Evolutionary conservation across 768 basidiomycete species (phyloP), one percentile per base, ranked within the genome.

Genomic region (Phlebiopsis gigantea): DNA sequence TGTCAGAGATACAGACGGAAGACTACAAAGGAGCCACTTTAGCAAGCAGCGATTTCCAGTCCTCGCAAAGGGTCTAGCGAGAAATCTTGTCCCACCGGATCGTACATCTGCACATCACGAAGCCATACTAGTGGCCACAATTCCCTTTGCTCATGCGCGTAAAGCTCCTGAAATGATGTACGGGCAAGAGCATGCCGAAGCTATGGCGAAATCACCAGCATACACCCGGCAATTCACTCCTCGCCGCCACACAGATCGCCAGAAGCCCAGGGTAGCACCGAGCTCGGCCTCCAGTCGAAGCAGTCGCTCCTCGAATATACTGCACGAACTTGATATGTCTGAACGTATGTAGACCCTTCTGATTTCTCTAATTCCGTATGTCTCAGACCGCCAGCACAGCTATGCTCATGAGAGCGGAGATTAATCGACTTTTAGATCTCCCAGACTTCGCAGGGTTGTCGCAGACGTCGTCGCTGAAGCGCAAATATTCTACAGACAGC

Each of bases 1-100:
- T 53, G 75, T 75, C 4, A 87, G 75, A 63, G 87, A 89, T 58
- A 65, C 76, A 10, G 69, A 77, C 5, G 75, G 79, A 14, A 79
- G 81, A 53, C 69, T 75, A 28, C 83, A 88, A 58, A 85, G 79
- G 57, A 73, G 72, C 17, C 81, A 82, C 59, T 89, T 89, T 61
- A 78, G 82, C 30, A 78, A 77, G 54, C 81, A 83, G 61, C 77
- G 81, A 25, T 74, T 88, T 30, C 71, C 83, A 59, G 69, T 85
- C 57, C 65, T 81, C 10, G 72, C 78, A 1, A 65, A 61, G 24
- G 63, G 67, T 29, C 56, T 69, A 17, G 55, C 59, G 46, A 60
- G 57, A 30, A 25, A 53, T 24, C 39, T 24, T 21, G 22, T 17
- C 8, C 34, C 8, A 34, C 52, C 8, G n/a, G 17, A 45, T 21